Conservation (phyloP, 192 early-diverging fungal genomes). For the Gamsiella multidivaricata region DNA sequence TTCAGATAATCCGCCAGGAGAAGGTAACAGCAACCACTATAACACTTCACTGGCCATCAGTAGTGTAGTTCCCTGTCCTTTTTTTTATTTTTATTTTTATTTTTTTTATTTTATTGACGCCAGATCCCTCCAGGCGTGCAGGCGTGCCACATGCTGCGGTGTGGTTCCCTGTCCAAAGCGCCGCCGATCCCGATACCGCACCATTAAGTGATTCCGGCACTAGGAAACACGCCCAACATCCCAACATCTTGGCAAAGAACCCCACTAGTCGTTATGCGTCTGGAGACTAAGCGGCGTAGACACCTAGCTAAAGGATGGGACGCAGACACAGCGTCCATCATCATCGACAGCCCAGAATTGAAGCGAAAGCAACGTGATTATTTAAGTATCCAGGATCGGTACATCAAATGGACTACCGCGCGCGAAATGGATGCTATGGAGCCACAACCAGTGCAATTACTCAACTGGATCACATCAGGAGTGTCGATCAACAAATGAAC, state of each 20-base stretch:
- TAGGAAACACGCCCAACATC: conserved; percentile 1
- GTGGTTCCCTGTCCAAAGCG: background rate
- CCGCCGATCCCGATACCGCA: background rate
- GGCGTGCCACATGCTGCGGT: no score
- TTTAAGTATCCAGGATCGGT: background rate
- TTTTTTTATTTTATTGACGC: no score
- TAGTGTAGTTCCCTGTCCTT: conserved; percentile 16
- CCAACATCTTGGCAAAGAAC: conserved; percentile 10
- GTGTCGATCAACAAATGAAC: no score
- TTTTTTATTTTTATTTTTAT: no score
- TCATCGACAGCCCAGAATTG: background rate
- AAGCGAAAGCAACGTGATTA: background rate
- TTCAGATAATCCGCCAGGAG: conserved; percentile 1
- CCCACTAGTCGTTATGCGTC: background rate
- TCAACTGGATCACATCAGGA: conserved; percentile 1
- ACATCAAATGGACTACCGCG: background rate
- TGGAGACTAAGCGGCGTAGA: conserved; percentile 13
- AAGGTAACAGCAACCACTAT: background rate
- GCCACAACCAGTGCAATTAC: background rate
- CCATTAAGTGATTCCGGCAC: background rate
- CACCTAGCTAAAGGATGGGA: background rate
- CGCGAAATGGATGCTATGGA: background rate
- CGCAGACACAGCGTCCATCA: background rate
- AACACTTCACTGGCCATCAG: conserved; percentile 9
- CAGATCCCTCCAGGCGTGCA: no score